phyloP scores from a whole-genome alignment of 768 basidiomycete genomes.

The Phanerochaete sordida region DNA sequence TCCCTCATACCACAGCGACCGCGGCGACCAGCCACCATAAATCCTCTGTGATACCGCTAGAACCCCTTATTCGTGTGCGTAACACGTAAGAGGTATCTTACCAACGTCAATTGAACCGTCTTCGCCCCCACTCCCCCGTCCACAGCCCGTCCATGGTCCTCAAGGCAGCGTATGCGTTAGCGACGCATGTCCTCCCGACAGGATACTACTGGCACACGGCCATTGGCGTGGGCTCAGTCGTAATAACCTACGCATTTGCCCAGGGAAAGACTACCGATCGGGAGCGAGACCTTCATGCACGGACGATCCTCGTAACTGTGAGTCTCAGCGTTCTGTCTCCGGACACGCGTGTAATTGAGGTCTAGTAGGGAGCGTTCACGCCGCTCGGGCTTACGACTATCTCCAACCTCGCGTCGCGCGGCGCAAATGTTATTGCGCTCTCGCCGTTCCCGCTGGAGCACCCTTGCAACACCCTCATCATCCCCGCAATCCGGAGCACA shows the following conservation, averaged over 20 bases:
- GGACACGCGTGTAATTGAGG: background rate
- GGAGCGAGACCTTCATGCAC: slow-evolving; percentile 72
- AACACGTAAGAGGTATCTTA: too few species aligned
- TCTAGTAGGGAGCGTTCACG: slow-evolving; percentile 66
- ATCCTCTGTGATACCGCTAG: background rate
- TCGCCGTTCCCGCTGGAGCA: slow-evolving; percentile 56
- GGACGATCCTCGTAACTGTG: slow-evolving; percentile 70
- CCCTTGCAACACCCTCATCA: slow-evolving; percentile 50
- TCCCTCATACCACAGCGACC: background rate
- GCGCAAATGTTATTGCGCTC: slow-evolving; percentile 78
- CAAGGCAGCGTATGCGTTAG: slow-evolving; percentile 38
- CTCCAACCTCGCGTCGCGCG: slow-evolving; percentile 63
- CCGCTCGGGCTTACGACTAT: slow-evolving; percentile 67
- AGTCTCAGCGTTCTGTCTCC: slow-evolving; percentile 18
- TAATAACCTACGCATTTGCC: slow-evolving; percentile 53
- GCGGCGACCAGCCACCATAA: background rate
- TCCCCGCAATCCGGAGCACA: slow-evolving; percentile 63
- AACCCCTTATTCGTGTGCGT: background rate
- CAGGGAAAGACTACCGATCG: slow-evolving; percentile 70
- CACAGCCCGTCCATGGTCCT: slow-evolving; percentile 45
- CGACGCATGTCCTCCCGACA: slow-evolving; percentile 45
- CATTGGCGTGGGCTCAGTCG: slow-evolving; percentile 39
- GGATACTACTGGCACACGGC: slow-evolving; percentile 55
- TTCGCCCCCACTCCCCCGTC: too few species aligned
- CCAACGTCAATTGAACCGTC: too few species aligned